Evolutionary conservation across 73 alveolate genomes (phyloP).

Genomic region (Paramecium sexaurelia): DNA sequence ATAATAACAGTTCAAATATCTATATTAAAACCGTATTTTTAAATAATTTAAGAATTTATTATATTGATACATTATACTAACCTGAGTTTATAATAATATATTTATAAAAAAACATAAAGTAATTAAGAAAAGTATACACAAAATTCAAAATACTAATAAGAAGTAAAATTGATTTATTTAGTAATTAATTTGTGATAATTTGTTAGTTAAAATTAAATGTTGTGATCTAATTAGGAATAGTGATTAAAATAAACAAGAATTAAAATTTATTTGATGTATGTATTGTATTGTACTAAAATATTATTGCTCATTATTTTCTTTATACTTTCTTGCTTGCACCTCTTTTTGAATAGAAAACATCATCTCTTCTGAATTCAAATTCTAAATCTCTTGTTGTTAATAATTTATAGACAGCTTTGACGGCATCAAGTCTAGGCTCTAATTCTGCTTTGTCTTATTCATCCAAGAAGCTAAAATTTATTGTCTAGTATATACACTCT

Average conservation of each 20-base stretch:
- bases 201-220: not conserved
- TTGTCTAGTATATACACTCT: slow-evolving; percentile 18
- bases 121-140: not conserved
- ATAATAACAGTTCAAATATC: no score
- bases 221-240: not conserved
- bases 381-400: slow-evolving; percentile 53
- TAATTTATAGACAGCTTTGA: slow-evolving; percentile 12
- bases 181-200: not conserved
- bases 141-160: not conserved
- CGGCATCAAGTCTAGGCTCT: slow-evolving; percentile 26
- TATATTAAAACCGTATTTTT: no score
- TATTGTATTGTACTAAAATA: not conserved
- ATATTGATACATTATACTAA: no score
- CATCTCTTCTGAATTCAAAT: slow-evolving; percentile 45
- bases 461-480: slow-evolving; percentile 22
- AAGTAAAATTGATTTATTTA: not conserved
- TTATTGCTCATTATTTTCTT: slow-evolving; percentile 20
- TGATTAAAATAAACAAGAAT: not conserved
- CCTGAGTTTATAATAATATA: no score
- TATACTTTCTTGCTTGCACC: slow-evolving; percentile 20
- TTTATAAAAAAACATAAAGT: not conserved
- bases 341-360: not conserved
- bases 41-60: no score
- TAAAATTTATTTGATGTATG: not conserved
- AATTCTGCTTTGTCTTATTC: slow-evolving; percentile 1